Evolutionary conservation across 129 eudicot species (phyloP), one percentile per base, ranked within the genome.

Genomic region (Escallonia rubra): DNA sequence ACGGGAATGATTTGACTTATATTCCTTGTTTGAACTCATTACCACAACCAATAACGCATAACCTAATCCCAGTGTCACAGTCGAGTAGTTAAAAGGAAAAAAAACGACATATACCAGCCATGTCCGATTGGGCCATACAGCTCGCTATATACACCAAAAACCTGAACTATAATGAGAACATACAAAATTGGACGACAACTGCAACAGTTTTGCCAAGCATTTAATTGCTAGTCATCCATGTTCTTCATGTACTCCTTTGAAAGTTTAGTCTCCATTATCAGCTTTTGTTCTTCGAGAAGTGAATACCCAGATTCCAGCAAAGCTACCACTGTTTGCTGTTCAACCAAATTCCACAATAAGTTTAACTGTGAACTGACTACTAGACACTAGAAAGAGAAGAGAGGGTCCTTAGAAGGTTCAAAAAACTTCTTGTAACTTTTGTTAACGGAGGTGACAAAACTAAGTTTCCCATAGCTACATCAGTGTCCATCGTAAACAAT

Each of bases 181-280:
- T 7, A 47, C 50, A 41, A 59, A 43, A 58, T 4, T 43, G 44
- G 46, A 45, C 53, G 68, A 63, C 69, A 54, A 61, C 61, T 62
- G 23, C 40, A 8, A 59, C 57, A 55, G 63, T 15, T 4, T 42
- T 63, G 48, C 38, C 44, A 50, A 64, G 45, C 69, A 58, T 69
- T 38, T 10, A 72, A 42, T 68, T 41, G 46, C 65, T 81, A 80
- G 69, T 84, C 83, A 10, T 93, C 96, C 73, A 93, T 84, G 78
- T 93, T 89, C 85, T 93, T 93, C 95, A 93, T 74, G 82, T 93
- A 93, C 75, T 93, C 98, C 80, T 89, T 93, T 23, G 98, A 82
- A 74, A 93, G 95, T 67, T 86, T 93, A 55, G 76, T 89, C 43
- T 82, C 88, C 92, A 80, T 86, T 23, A 93, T 75, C 74, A 93